Base-by-base conservation (phyloP, 176 grass and related monocot species). In the Aegilops umbellulata region DNA sequence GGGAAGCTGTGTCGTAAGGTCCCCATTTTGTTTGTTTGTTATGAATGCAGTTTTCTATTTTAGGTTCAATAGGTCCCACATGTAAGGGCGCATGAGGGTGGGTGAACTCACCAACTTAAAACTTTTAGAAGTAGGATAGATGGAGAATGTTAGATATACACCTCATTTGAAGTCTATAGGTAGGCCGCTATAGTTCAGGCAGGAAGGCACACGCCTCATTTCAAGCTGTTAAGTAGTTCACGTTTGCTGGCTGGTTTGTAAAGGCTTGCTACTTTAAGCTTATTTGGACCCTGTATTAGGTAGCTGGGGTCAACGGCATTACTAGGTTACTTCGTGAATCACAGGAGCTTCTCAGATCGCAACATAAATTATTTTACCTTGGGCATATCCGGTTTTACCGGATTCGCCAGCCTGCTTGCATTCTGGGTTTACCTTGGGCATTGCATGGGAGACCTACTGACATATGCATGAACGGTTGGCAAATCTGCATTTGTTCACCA, bases 61-160 rank as follows among this genome's bases (percentile, higher is more conserved):
- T 46, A 46, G 44, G 44, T 46, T 46, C 44, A 46, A 46, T 46
- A 46, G 44, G 44, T 14, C 44, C 44, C 44, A 46, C 44, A 46
- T 46, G 44, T 46, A 46, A 46, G 44, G 44, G 12, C 3, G 44
- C 44, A 46, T 46, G 44, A 46, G 44, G 44, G 44, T 46, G 44
- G 44, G 44, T 46, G 44, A 46, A 46, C 10, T 13, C 44, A 46
- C 13, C 11, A 46, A 46, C 44, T 14, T 14, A 46, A 46, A 46
- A 46, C 44, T 46, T 46, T 14, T 46, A 46, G 44, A 46, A 46
- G 44, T 46, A 46, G 44, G 4, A 46, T 46, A 46, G 44, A 46
- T 47, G 70, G 39, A 15, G 70, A n/a, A 73, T 73, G 70, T 46
- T 73, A 44, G n/a, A 73, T 46, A 73, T 73, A 73, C 8, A 46